A percentile compares a stretch with the other conserved stretches of the same genome.
Evolutionary conservation across 352 stramenopile species (phyloP).

Genomic region (Pythium guiyangense): DNA sequence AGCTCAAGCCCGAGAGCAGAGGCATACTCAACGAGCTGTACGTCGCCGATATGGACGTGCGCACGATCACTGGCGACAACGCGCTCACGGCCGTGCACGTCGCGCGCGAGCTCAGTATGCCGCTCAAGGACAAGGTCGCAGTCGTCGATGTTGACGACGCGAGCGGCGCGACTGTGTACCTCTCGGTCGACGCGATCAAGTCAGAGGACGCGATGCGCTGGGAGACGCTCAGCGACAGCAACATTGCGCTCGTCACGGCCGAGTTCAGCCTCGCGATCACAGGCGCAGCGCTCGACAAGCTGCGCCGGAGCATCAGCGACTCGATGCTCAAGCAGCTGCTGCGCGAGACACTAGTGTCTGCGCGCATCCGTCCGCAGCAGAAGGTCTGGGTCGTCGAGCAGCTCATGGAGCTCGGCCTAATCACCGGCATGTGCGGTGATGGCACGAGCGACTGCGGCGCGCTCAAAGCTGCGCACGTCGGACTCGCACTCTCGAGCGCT

Average conservation of each 20-base stretch:
- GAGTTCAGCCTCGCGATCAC: conserved; percentile 46
- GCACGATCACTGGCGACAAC: conserved; percentile 84
- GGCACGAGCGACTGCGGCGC: conserved; percentile 89
- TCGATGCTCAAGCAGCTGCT: conserved; percentile 38
- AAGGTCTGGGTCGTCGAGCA: conserved; percentile 57
- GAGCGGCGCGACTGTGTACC: conserved; percentile 17
- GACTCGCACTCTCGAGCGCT: conserved; percentile 75
- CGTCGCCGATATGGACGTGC: conserved; percentile 50
- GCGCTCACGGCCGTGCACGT: conserved; percentile 45
- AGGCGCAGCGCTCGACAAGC: conserved; percentile 36
- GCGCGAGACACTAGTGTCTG: conserved; percentile 43
- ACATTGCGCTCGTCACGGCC: conserved; percentile 18
- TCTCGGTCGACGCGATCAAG: conserved; percentile 29
- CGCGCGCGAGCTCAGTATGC: conserved; percentile 35
- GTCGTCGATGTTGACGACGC: conserved; percentile 32
- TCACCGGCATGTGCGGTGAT: conserved; percentile 23
- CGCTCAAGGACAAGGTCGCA: conserved; percentile 28
- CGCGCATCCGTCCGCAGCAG: conserved; percentile 43
- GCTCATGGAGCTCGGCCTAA: conserved; percentile 35
- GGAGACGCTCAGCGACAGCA: conserved; percentile 24
- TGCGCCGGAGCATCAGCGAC: conserved; percentile 21
- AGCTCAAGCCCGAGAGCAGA: conserved; percentile 64
- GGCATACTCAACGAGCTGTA: conserved; percentile 65
- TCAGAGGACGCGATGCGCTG: conserved; percentile 22
- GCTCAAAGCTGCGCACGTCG: conserved; percentile 88